These are phyloP conservation scores for Candida buenavistaensis DNA, from an alignment of 1,139 yeast genomes.

Conservation along the genomic window DNA sequence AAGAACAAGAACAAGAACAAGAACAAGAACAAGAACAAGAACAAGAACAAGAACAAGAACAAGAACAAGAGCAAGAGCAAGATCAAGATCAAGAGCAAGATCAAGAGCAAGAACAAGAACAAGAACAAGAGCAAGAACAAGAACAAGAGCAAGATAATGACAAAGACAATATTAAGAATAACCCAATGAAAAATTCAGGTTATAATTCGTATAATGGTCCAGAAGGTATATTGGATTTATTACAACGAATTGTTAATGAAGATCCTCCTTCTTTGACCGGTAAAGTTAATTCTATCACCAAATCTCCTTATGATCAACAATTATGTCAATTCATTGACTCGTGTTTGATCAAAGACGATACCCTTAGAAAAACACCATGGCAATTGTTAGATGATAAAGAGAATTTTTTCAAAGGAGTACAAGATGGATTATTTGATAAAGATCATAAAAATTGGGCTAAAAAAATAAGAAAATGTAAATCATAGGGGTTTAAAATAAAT, in stretches of 20 bases:
- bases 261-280: constrained; percentile 69
- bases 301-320: constrained; percentile 31
- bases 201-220: constrained; percentile 42
- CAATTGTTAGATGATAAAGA: constrained; percentile 46
- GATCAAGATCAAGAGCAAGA: constrained; percentile 7
- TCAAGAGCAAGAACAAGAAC: constrained; percentile 18
- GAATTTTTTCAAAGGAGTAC: constrained; percentile 47
- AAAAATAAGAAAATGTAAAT: constrained; percentile 27
- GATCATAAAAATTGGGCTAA: constrained; percentile 54
- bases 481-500: constrained; percentile 1
- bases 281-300: constrained; percentile 27
- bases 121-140: background rate
- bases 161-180: background rate
- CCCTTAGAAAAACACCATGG: constrained; percentile 60
- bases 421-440: constrained; percentile 40
- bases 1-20: background rate
- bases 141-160: constrained; percentile 8
- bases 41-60: too few species aligned
- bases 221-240: constrained; percentile 82
- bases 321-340: constrained; percentile 65
- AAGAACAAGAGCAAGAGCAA: background rate
- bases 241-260: constrained; percentile 92
- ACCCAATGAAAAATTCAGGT: constrained; percentile 2
- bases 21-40: constrained; percentile 8
- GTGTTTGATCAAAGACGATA: constrained; percentile 68